Evolutionary conservation across 2,329 filamentous ascomycete genomes (phyloP), one percentile per base, ranked within the genome.

Genomic region (Drechslerella stenobrocha): DNA sequence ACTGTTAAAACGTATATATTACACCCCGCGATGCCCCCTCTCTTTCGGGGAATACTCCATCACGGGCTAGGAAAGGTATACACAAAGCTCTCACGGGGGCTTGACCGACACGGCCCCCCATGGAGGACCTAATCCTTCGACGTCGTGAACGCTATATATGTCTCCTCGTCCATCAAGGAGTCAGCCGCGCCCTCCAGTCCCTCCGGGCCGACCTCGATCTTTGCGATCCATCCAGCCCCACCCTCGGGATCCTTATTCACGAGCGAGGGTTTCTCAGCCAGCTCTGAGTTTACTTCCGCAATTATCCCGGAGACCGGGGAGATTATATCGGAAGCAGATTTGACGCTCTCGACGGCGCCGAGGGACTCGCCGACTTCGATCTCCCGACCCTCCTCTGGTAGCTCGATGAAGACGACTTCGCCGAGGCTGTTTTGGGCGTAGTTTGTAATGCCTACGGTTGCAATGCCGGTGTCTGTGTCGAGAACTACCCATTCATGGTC

Each of bases 401-500:
- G 87, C 81, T 98, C 93, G 74, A 97, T 90, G 80, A 88, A 98
- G 76, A 98, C 92, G 65, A 97, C 91, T 76, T 98, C 93, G 72
- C 93, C 93, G 70, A 98, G 88, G 72, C 89, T 87, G 74, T 95
- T 84, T 72, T 93, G 89, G 18, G 93, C 93, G 81, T 95, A 97
- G 73, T 87, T 82, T 59, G 90, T 93, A 77, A 98, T 95, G 69
- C 93, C 93, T 70, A 87, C 81, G 48, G 83, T 86, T 81, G 89
- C 91, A 50, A 86, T 87, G 78, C 88, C 92, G 76, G 87, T 85
- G 78, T 95, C 88, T 52, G 84, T 84, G 59, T 86, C 87, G 67
- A 96, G 80, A 78, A 96, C 90, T 76, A 98, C 86, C 93, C 93
- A 98, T 81, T 98, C 93, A 81, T 98, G 93, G 76, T 96, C 92